These are phyloP conservation scores for Talaromyces pinophilus DNA, from an alignment of 2,329 filamentous ascomycete species.

Conservation along the genomic window DNA sequence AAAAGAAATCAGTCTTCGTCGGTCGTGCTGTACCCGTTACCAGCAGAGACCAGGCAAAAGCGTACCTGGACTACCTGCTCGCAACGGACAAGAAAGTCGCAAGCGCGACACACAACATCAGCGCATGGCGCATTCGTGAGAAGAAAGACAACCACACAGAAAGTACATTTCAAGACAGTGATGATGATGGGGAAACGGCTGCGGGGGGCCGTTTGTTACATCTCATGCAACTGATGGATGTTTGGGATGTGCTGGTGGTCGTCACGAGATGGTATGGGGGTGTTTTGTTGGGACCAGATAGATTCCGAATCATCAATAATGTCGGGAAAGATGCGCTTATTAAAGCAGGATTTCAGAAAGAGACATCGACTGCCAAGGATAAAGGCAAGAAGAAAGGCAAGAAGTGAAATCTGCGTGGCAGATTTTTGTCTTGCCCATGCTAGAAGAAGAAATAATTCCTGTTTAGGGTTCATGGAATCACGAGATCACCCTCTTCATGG, in stretches of 20 bases:
- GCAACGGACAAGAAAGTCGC: slow-evolving; percentile 80
- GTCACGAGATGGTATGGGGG: slow-evolving; percentile 96
- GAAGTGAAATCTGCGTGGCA: slow-evolving; percentile 30
- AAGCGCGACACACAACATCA: slow-evolving; percentile 92
- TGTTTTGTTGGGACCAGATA: slow-evolving; percentile 79
- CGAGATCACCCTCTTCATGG: no score
- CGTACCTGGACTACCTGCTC: slow-evolving; percentile 73
- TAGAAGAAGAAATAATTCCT: no score
- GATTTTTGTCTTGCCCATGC: no score
- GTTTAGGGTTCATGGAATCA: no score
- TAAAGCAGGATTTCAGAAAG: slow-evolving; percentile 68
- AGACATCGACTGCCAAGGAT: slow-evolving; percentile 48
- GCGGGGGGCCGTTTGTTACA: slow-evolving; percentile 83
- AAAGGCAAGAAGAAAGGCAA: slow-evolving; percentile 58
- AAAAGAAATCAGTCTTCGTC: slow-evolving; percentile 86
- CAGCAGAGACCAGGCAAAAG: slow-evolving; percentile 69
- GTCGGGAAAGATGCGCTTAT: slow-evolving; percentile 83
- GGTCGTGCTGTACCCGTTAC: slow-evolving; percentile 72
- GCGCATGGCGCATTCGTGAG: slow-evolving; percentile 78
- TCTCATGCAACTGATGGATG: slow-evolving; percentile 90
- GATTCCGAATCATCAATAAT: slow-evolving; percentile 87
- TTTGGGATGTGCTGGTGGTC: slow-evolving; percentile 90
- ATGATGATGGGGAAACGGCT: slow-evolving; percentile 94
- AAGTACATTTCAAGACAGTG: slow-evolving; percentile 78
- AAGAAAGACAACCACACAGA: slow-evolving; percentile 46